Conservation (phyloP, 345 rosid species). For the Erucastrum elatum region DNA sequence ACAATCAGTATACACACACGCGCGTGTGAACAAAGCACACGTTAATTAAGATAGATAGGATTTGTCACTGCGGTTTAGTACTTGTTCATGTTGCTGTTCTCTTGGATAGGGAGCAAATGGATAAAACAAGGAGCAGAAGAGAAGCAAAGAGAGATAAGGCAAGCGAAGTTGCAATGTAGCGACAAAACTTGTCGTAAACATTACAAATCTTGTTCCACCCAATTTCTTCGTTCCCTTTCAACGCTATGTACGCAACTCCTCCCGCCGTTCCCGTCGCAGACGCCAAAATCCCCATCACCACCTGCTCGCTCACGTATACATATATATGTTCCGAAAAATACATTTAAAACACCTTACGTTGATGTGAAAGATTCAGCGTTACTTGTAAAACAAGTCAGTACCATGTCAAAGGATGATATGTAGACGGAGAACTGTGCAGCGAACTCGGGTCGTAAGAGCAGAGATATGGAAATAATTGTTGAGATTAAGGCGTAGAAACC, state of each 20-base stretch:
- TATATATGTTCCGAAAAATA: neutral
- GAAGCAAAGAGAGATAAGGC: constrained; percentile 55
- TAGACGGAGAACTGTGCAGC: constrained; percentile 42
- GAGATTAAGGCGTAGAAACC: constrained; percentile 62
- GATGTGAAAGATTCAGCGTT: neutral
- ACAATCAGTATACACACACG: neutral
- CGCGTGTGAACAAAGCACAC: neutral
- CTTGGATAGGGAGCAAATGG: constrained; percentile 48
- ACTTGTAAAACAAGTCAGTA: constrained; percentile 30
- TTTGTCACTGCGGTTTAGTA: neutral
- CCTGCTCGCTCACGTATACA: constrained; percentile 40
- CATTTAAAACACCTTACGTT: neutral
- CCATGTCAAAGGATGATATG: constrained; percentile 56
- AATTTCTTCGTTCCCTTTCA: constrained; percentile 60
- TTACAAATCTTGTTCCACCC: constrained; percentile 61
- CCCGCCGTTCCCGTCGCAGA: constrained; percentile 81
- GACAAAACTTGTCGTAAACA: constrained; percentile 62
- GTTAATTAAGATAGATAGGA: constrained; percentile 1
- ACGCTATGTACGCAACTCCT: constrained; percentile 65
- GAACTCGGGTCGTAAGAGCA: constrained; percentile 43
- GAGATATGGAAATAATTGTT: constrained; percentile 49
- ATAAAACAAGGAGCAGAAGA: constrained; percentile 58
- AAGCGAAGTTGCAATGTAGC: constrained; percentile 48
- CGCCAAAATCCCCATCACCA: constrained; percentile 70
- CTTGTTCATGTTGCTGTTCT: constrained; percentile 3